Evolutionary conservation across 2,329 filamentous ascomycete species (phyloP), one percentile per base, ranked within the genome.

Genomic region (Fusarium heterosporum): DNA sequence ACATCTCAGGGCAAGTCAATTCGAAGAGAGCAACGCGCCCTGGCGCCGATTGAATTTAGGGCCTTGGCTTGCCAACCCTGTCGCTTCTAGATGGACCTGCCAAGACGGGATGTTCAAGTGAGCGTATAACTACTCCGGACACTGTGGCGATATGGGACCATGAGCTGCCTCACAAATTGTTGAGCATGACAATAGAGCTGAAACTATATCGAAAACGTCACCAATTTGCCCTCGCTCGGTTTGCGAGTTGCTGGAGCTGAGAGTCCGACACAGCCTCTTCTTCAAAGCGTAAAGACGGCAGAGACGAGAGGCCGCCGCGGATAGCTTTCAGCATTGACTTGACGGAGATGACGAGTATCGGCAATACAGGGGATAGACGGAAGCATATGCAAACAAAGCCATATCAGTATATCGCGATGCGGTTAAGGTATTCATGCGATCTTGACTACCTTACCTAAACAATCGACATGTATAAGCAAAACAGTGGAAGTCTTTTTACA

Each of bases 231-330:
- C 19, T 49, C 28, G 41, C 14, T 34, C 14, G 25, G 16, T 36
- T 36, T 43, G 47, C 47, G 17, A 46, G 40, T 32, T 48, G 30
- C 16, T 45, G 45, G 40, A 51, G 53, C 28, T 55, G 49, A 54
- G 38, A 30, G 22, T 22, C 8, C n/a, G 34, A 62, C 70, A 68
- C 70, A 70, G 68, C 70, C 68, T 69, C 68, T 36, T 30, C 50
- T 28, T 29, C 28, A 38, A 47, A 58, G 69, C 64, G 66, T 51
- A 42, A 52, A 45, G 41, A 28, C 43, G 56, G 58, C 38, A 52
- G 30, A 29, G 25, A 46, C 51, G 54, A 67, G 69, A 72, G 69
- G 69, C 70, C 69, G 59, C 69, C 70, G 13, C 19, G 42, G 32
- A 12, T 34, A 47, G 25, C 16, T 28, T 28, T 34, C 25, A 40